Base-by-base conservation (phyloP, 1,284 basidiomycete genomes). In the Fomitopsis schrenkii region DNA sequence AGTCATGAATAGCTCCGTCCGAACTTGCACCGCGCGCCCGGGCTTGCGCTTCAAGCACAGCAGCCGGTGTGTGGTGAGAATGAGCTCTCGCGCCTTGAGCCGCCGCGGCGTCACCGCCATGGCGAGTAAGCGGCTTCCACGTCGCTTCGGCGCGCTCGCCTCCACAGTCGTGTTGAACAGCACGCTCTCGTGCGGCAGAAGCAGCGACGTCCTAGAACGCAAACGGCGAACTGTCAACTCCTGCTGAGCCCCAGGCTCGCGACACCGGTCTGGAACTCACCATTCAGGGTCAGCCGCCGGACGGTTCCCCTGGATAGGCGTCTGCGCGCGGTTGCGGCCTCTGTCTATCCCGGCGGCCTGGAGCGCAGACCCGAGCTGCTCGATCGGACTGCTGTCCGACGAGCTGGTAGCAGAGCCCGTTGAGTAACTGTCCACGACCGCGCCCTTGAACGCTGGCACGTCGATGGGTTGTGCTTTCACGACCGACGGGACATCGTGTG, bases 51-150 rank as follows among this genome's bases (percentile, higher is more conserved):
- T 89, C 38, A 87, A 68, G 60, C 85, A 87, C 30, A 89, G 57
- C 8, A 89, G 68, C 45, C 87, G 78, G 35, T 77, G 75, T 19
- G 77, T 81, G n/a, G 87, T 89, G 48, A 89, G 73, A 36, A 88
- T 73, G 8, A 89, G 70, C 62, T 85, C 80, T 28, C 87, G 76
- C 22, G 77, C 75, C 69, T 86, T 87, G 10, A 81, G 74, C 67
- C 80, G 81, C 63, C 78, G 77, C 33, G 80, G 77, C 2, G 82
- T 69, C 0, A 83, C 82, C 14, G 79, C 77, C 10, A 86, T 78
- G 2, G 85, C 82, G 10, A 87, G 71, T 50, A 88, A 71, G 45
- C 78, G 79, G 66, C 84, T 86, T 7, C 85, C 84, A n/a, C 86
- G 82, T 6, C 85, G 81, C 57, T 81, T 80, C 28, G 83, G 75